phyloP scores from a whole-genome alignment of 805 yeast genomes.

The Deakozyma indianensis region DNA sequence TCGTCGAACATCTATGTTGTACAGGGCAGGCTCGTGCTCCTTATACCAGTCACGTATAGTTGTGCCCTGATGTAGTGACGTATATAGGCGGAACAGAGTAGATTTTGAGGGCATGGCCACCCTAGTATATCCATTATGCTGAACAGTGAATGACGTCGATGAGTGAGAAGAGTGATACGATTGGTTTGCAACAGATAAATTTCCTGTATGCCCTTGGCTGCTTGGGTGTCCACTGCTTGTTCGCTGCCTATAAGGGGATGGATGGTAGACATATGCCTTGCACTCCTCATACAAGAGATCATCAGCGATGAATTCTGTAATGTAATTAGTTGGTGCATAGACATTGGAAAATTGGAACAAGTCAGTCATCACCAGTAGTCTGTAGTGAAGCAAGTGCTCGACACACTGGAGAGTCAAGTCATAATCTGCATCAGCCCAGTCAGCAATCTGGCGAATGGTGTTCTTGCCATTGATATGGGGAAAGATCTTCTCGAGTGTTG shows the following conservation, averaged over 20 bases:
- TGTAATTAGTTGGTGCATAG: conserved; percentile 76
- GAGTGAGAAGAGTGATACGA: conserved; percentile 11
- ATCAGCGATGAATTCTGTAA: conserved; percentile 53
- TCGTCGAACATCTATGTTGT: conserved; percentile 65
- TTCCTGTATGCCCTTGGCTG: conserved; percentile 2
- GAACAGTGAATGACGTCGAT: conserved; percentile 13
- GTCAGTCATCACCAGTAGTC: conserved; percentile 69
- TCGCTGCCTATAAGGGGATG: neutral
- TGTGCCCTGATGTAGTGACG: conserved; percentile 65
- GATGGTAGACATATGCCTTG: conserved; percentile 58
- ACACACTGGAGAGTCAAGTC: conserved; percentile 71
- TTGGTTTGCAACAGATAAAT: neutral
- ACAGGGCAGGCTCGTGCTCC: conserved; percentile 42
- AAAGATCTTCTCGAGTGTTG: conserved; percentile 78
- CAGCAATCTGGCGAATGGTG: conserved; percentile 62
- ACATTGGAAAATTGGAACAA: conserved; percentile 79
- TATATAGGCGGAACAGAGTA: conserved; percentile 54
- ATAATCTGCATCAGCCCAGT: conserved; percentile 68
- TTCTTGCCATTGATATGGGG: conserved; percentile 85
- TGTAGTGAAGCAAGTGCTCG: conserved; percentile 81
- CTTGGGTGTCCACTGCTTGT: neutral
- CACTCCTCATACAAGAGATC: conserved; percentile 64
- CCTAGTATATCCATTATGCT: neutral
- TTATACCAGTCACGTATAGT: conserved; percentile 71
- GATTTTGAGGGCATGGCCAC: conserved; percentile 36